Evolutionary conservation across 176 grass and related monocot genomes (phyloP), one percentile per base, ranked within the genome.

Genomic region (Eragrostis curvula): DNA sequence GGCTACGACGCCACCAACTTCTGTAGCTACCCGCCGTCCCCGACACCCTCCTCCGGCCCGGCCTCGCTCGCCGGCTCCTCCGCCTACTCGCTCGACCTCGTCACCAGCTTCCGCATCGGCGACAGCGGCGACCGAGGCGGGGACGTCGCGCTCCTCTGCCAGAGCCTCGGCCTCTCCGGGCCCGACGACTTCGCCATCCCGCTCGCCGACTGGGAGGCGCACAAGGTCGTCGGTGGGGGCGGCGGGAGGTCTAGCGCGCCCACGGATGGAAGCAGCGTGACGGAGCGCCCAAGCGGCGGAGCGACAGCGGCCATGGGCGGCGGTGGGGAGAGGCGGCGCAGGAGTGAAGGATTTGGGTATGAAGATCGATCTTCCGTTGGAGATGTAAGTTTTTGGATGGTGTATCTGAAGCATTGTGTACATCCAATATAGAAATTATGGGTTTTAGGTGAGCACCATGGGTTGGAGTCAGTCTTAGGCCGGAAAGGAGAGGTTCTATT

Each of bases 101-200:
- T 77, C 82, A 86, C 71, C 21, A 95, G 89, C 79, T 95, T 95
- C 85, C 93, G 93, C 61, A 95, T 95, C 73, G 93, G 81, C 10
- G 87, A 74, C 70, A 92, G 93, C 70, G 83, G 90, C 11, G 93
- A 95, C 66, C 82, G 93, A 3, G 32, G 68, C 79, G 80, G 79
- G 16, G 93, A 95, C 79, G 50, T 95, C 18, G 27, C 51, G 56
- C 71, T 88, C 41, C 78, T 95, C 78, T 92, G 87, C 87, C 51
- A 56, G 25, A 90, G 60, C 72, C 89, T 95, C 48, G 93, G 93
- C 4, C 85, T 95, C 42, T 80, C 82, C 64, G 87, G 93, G 7
- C 87, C 87, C 46, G 89, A 95, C 3, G 93, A 88, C 12, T 95
- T 95, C 68, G 87, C 85, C 45, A 88, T 95, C 67, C 21, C 93